Evolutionary conservation across 768 basidiomycete species (phyloP).

Genomic region (Sporobolomyces roseus): DNA sequence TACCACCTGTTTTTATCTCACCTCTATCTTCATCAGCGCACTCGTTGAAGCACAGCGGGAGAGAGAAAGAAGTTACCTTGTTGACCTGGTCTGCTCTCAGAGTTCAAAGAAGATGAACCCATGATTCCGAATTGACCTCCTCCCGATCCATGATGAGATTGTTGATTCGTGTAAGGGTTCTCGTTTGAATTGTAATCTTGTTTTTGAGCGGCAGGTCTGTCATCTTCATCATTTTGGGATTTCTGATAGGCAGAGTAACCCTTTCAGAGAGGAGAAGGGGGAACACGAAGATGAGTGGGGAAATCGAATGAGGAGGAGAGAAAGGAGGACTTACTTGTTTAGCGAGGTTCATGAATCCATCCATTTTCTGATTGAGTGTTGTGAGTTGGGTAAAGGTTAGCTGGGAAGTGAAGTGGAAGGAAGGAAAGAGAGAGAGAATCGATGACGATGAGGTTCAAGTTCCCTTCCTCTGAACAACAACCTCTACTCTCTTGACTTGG

Average conservation of each 20-base stretch:
- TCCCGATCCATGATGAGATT: slow-evolving; percentile 14
- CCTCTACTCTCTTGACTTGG: too few relatives aligned
- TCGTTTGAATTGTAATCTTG: neutral
- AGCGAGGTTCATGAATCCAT: slow-evolving; percentile 23
- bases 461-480: too few relatives aligned
- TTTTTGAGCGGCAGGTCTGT: too few relatives aligned
- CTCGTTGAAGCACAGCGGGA: too few relatives aligned
- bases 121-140: slow-evolving; percentile 26
- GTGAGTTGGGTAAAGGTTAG: neutral
- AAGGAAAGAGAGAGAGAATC: neutral
- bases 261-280: neutral
- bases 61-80: too few relatives aligned
- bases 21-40: too few relatives aligned
- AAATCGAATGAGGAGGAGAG: neutral
- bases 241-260: slow-evolving; percentile 23
- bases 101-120: slow-evolving; percentile 16
- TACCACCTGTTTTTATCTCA: too few relatives aligned
- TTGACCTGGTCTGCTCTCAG: slow-evolving; percentile 17
- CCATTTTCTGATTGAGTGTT: neutral
- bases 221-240: slow-evolving; percentile 6
- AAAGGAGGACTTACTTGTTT: slow-evolving; percentile 7
- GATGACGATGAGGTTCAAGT: too few relatives aligned
- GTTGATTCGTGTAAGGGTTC: neutral
- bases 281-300: neutral
- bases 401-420: neutral